Base-by-base conservation (phyloP, 208 protist species). In the Wallacemonas sp. region DNA sequence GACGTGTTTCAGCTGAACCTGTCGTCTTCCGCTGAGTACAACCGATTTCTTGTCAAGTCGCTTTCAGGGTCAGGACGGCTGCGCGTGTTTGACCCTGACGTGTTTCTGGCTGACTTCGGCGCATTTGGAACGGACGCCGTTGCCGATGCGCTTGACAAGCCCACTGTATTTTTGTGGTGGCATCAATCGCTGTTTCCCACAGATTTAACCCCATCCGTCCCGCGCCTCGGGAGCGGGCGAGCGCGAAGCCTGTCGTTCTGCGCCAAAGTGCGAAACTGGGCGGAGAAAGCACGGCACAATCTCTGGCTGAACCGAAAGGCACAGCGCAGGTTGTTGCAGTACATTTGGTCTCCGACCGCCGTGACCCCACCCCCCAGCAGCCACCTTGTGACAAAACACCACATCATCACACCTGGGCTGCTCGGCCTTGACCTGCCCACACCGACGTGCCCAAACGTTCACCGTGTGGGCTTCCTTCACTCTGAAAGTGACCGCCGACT, bases 401-500 rank as follows among this genome's bases (percentile, higher is more conserved):
- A 82, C n/a, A 67, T 84, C 18, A 76, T 89, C 4, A 70, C 65
- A 45, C 74, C 78, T 18, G 59, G 66, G 28, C 57, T 82, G 57
- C 68, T 73, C 25, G 79, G 79, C 0, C n/a, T 89, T n/a, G 76
- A 82, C 54, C 16, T 77, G 18, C 3, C 48, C 0, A 65, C 57
- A 8, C 65, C 73, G 1, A 49, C 61, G 28, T 83, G 73, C 28
- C 79, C 79, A 1, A 85, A 86, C 57, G 33, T 83, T 3, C 76
- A 83, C 38, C 44, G 54, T 18, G 62, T 89, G 28, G 79, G 82
- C 0, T 84, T 89, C 61, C n/a, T 88, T 7, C 61, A 42, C 26
- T 36, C 57, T 16, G 70, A 70, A 11, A 61, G 45, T 61, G 49
- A 67, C 14, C 38, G 14, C 11, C 48, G 3, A n/a, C 16, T 18